Evolutionary conservation across 805 yeast genomes (phyloP).

Genomic region (Candida berthetii): DNA sequence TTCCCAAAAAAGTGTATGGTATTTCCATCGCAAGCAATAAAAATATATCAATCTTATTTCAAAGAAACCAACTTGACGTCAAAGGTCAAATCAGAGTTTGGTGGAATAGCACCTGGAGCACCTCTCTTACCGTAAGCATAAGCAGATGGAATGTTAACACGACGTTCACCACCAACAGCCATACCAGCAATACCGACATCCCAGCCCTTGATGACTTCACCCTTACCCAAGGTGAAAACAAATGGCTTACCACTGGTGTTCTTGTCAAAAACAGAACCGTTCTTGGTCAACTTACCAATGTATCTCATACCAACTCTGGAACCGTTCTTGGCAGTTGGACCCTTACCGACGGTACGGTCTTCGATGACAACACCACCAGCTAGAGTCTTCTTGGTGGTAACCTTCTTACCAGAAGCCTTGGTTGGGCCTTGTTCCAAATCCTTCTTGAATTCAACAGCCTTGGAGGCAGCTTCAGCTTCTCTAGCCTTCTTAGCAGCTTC

Average conservation of each 20-base stretch:
- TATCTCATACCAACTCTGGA: constrained; percentile 94
- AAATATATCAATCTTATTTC: constrained; percentile 66
- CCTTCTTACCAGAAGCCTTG: constrained; percentile 40
- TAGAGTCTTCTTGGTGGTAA: constrained; percentile 73
- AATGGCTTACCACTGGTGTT: constrained; percentile 98
- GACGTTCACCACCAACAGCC: constrained; percentile 98
- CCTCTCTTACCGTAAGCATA: constrained; percentile 95
- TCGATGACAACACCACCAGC: constrained; percentile 92
- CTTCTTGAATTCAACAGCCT: constrained; percentile 75
- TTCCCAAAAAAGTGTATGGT: too few species aligned
- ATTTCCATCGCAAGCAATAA: too few species aligned
- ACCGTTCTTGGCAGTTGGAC: constrained; percentile 82
- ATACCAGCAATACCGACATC: constrained; percentile 98
- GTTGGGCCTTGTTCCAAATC: constrained; percentile 95
- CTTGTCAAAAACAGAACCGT: constrained; percentile 95
- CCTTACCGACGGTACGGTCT: constrained; percentile 87
- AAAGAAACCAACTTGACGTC: constrained; percentile 91
- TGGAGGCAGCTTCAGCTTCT: constrained; percentile 15
- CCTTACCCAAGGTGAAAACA: constrained; percentile 84
- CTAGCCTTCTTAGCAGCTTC: constrained; percentile 26
- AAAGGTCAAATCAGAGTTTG: constrained; percentile 93
- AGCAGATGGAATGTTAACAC: constrained; percentile 91
- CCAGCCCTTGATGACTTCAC: constrained; percentile 98
- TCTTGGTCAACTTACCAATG: constrained; percentile 86
- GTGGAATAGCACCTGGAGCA: constrained; percentile 89